Conservation (phyloP, 192 early-diverging fungal genomes). For the Dissophora ornata region DNA sequence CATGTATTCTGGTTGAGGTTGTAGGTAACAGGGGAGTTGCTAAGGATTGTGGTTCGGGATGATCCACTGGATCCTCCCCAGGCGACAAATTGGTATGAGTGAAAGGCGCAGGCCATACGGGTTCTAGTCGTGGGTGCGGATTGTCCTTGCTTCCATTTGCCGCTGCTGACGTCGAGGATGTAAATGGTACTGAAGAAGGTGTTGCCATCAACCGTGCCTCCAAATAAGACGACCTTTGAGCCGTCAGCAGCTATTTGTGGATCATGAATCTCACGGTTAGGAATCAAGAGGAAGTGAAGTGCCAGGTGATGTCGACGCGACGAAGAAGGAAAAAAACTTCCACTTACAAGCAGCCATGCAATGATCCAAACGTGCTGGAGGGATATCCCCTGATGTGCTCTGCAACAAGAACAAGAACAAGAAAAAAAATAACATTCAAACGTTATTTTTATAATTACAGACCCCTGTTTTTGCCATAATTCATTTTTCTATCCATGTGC, state of each 20-base stretch:
- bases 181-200: conserved; percentile 29
- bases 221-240: conserved; percentile 36
- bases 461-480: neutral
- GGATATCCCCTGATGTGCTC: conserved; percentile 34
- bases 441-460: neutral
- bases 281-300: too few relatives aligned
- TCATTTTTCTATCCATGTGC: too few relatives aligned
- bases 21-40: conserved; percentile 26
- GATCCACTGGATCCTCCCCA: conserved; percentile 33
- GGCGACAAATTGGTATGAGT: conserved; percentile 35
- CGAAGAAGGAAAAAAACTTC: too few relatives aligned
- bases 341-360: conserved; percentile 49
- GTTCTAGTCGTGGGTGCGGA: conserved; percentile 17
- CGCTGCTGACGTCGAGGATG: conserved; percentile 32
- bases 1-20: conserved; percentile 29
- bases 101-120: conserved; percentile 33
- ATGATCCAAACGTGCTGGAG: conserved; percentile 44
- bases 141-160: conserved; percentile 42
- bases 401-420: neutral
- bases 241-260: conserved; percentile 42
- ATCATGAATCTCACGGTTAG: too few relatives aligned
- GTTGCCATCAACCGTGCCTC: conserved; percentile 23
- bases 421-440: neutral
- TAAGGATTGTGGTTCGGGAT: conserved; percentile 27
- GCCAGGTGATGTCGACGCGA: too few relatives aligned